A percentile compares a stretch with the other conserved stretches of the same genome.
Conservation (phyloP, 1,139 yeast species). For the Taphrina populina region DNA sequence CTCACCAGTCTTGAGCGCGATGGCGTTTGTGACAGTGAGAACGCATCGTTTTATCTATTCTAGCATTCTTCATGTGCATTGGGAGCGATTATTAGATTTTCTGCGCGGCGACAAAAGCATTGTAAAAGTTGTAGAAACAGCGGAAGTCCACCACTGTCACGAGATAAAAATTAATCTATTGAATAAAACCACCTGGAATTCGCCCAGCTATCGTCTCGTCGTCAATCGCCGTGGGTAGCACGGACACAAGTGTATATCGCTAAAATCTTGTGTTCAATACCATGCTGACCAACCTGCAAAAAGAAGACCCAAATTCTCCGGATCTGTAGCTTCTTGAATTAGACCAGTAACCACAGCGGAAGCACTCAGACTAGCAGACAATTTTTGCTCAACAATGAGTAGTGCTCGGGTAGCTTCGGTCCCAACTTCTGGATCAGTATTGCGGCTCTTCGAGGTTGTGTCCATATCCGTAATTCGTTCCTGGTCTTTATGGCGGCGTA, state of each 20-base stretch:
- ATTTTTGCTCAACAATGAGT: constrained; percentile 66
- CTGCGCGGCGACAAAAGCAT: neutral
- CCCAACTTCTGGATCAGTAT: constrained; percentile 47
- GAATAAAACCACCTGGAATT: neutral
- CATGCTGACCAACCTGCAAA: constrained; percentile 73
- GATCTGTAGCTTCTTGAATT: constrained; percentile 71
- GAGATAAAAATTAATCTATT: too few species aligned
- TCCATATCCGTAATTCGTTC: constrained; percentile 40
- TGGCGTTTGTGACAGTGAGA: too few species aligned
- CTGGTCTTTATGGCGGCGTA: constrained; percentile 55
- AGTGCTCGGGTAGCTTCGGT: constrained; percentile 82
- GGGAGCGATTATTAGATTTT: neutral
- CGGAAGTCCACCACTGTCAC: too few species aligned
- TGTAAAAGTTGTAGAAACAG: too few species aligned
- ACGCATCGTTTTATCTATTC: constrained; percentile 57
- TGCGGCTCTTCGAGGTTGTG: neutral
- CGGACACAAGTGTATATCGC: neutral
- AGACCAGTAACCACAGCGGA: constrained; percentile 84
- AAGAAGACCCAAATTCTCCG: constrained; percentile 66
- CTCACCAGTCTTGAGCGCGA: constrained; percentile 56
- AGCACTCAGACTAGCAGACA: constrained; percentile 69
- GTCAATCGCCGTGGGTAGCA: neutral
- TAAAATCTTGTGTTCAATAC: constrained; percentile 7
- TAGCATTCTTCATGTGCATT: neutral
- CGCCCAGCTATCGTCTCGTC: neutral